Evolutionary conservation across 805 yeast species (phyloP).

Genomic region (Huiozyma naganishii): DNA sequence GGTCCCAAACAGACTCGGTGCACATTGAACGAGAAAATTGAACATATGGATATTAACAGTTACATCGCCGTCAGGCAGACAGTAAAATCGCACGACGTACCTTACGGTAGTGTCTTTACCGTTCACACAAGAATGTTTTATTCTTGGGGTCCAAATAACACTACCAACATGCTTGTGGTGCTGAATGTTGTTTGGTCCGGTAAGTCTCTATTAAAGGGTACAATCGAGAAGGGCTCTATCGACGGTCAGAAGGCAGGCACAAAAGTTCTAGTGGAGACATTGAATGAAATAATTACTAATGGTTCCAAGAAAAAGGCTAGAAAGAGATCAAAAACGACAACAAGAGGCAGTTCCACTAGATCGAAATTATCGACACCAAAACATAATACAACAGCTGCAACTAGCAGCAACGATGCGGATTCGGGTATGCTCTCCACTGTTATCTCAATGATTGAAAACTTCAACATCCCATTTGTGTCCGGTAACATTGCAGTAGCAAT

Average conservation of each 20-base stretch:
- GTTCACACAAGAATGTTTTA: conserved; percentile 51
- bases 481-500: conserved; percentile 8
- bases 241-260: conserved; percentile 63
- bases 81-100: conserved; percentile 64
- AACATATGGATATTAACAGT: conserved; percentile 36
- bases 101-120: conserved; percentile 58
- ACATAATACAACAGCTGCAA: not conserved
- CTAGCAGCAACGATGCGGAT: not conserved
- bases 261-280: conserved; percentile 33
- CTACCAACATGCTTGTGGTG: conserved; percentile 44
- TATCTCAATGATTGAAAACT: conserved; percentile 4
- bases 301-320: conserved; percentile 2
- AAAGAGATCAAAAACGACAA: conserved; percentile 5
- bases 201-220: conserved; percentile 64
- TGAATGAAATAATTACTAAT: conserved; percentile 22
- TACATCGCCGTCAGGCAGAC: conserved; percentile 37
- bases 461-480: conserved; percentile 14
- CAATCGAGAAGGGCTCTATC: conserved; percentile 64
- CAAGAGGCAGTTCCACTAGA: not conserved
- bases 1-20: conserved; percentile 71
- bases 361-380: not conserved
- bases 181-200: conserved; percentile 63
- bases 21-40: conserved; percentile 44
- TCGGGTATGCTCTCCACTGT: conserved; percentile 1
- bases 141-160: conserved; percentile 55